Conservation (phyloP, 371 early-diverging fungal species). For the Mucor plumbeus region DNA sequence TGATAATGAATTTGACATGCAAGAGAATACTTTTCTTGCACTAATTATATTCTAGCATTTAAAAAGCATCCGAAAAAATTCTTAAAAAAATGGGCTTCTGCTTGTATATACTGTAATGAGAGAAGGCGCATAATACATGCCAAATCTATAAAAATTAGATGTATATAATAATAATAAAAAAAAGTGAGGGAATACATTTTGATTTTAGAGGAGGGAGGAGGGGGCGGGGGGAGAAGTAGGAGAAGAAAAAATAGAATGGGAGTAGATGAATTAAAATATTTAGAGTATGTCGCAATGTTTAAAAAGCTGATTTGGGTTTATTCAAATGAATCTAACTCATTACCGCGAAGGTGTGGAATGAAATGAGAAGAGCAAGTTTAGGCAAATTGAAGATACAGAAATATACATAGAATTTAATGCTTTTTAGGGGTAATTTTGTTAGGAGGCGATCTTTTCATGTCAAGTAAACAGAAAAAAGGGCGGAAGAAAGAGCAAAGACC, state of each 20-base stretch:
- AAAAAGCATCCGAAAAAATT: not conserved
- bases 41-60: not conserved
- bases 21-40: not conserved
- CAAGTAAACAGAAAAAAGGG: not conserved
- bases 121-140: conserved; percentile 3
- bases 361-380: not conserved
- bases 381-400: conserved; percentile 8
- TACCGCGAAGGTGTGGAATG: not conserved
- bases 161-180: not conserved
- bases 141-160: not conserved
- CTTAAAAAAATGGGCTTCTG: not conserved
- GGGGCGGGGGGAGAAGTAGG: too few relatives aligned
- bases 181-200: not conserved
- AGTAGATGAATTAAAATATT: not conserved
- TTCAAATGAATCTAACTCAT: not conserved
- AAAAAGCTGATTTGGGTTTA: not conserved
- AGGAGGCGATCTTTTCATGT: not conserved
- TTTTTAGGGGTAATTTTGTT: too few relatives aligned
- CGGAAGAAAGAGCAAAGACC: conserved; percentile 1
- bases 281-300: too few relatives aligned
- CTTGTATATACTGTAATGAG: too few relatives aligned
- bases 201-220: not conserved
- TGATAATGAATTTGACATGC: not conserved
- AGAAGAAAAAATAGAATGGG: not conserved
- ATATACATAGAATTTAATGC: not conserved